Conservation (phyloP, 1,284 basidiomycete species). For the Ustilago loliicola region DNA sequence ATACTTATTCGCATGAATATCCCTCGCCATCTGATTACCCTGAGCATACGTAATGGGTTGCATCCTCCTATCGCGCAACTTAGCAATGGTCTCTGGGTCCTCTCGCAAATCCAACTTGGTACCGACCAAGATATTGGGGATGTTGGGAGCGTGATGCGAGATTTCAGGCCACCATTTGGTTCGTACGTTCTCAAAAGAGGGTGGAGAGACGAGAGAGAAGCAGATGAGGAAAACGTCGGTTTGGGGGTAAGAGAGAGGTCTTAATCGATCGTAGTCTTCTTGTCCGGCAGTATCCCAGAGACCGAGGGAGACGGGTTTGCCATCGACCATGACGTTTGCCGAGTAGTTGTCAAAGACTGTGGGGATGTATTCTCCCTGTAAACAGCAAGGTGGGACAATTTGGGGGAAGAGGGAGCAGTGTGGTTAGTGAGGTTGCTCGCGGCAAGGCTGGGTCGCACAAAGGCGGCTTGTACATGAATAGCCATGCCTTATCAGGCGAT, state of each 20-base stretch:
- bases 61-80: constrained; percentile 93
- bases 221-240: constrained; percentile 99
- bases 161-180: constrained; percentile 79
- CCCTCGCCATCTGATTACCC: constrained; percentile 89
- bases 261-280: constrained; percentile 86
- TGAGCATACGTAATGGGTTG: constrained; percentile 91
- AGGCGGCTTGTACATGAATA: too few species aligned
- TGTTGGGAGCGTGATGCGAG: constrained; percentile 90
- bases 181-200: constrained; percentile 97
- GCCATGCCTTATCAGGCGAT: not conserved
- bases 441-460: not conserved
- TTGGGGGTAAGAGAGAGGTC: constrained; percentile 97
- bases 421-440: not conserved
- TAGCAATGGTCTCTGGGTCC: constrained; percentile 89
- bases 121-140: constrained; percentile 92
- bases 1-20: constrained; percentile 91
- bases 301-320: constrained; percentile 96
- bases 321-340: constrained; percentile 92
- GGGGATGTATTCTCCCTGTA: constrained; percentile 67
- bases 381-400: not conserved
- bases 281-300: constrained; percentile 77
- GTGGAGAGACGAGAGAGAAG: constrained; percentile 96
- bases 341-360: constrained; percentile 95
- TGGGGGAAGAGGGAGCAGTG: not conserved
- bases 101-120: constrained; percentile 98